phyloP scores from a whole-genome alignment of 2,329 filamentous ascomycete genomes.

The Dendryphion nanum region DNA sequence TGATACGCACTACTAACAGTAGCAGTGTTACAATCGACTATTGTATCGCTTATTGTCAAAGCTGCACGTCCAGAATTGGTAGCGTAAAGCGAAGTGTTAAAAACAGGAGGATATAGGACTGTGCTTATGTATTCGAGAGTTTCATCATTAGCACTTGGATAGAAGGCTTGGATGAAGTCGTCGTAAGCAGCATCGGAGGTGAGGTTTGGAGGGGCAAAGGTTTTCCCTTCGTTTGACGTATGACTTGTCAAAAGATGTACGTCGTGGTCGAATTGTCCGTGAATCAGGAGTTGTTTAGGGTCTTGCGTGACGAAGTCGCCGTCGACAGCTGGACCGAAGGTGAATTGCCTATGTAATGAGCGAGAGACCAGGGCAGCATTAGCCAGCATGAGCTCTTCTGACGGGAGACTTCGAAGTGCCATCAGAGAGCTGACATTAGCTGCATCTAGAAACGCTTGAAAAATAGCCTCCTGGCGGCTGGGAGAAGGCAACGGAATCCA shows the following conservation, averaged over 20 bases:
- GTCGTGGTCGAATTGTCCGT: constrained; percentile 45
- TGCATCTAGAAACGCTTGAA: constrained; percentile 41
- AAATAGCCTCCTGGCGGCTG: constrained; percentile 38
- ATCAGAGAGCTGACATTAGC: constrained; percentile 46
- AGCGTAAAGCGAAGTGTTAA: constrained; percentile 5
- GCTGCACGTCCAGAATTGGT: constrained; percentile 1
- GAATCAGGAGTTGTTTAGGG: constrained; percentile 46
- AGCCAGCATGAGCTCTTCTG: constrained; percentile 41
- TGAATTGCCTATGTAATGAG: constrained; percentile 42
- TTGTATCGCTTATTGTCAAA: constrained; percentile 4
- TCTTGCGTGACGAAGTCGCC: constrained; percentile 48
- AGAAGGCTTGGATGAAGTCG: too few species aligned
- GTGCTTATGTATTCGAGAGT: constrained; percentile 13
- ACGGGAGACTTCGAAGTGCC: constrained; percentile 44
- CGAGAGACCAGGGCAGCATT: constrained; percentile 47
- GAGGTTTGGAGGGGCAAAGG: constrained; percentile 3
- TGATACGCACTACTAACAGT: constrained; percentile 2
- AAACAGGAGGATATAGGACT: constrained; percentile 9
- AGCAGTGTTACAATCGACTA: constrained; percentile 8
- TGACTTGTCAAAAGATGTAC: constrained; percentile 44
- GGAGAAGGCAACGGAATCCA: constrained; percentile 22
- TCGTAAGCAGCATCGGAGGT: too few species aligned
- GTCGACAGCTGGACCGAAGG: constrained; percentile 45
- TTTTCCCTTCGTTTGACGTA: constrained; percentile 26
- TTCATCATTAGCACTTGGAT: constrained; percentile 14